Base-by-base conservation (phyloP, 129 eudicot species). In the Flaveria ramosissima region DNA sequence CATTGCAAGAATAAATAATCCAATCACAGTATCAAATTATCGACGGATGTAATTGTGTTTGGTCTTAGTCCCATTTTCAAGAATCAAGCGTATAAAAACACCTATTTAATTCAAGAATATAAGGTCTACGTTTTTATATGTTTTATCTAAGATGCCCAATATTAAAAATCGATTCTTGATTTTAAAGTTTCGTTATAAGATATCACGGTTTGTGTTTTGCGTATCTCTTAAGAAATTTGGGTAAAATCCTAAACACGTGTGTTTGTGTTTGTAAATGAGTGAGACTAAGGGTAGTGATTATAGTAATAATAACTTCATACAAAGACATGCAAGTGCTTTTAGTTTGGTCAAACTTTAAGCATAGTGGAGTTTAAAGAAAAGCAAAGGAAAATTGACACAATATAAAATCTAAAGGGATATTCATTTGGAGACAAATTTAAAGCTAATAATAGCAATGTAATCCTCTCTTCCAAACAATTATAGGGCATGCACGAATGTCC, bases 271-370 rank as follows among this genome's bases (percentile, higher is more conserved):
- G 47, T 65, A 11, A 7, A 41, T 39, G 27, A 65, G 39, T 61
- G 41, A 48, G 24, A 51, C 12, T 27, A 17, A 13, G 64, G 51
- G 30, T 56, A 64, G 68, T 63, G 46, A 19, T 42, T 27, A 32
- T 11, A 45, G 48, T 23, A 9, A 26, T 52, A 66, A 26, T 74
- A 3, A 36, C 59, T 11, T 24, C 77, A 64, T 51, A 75, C 80
- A 48, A 80, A 77, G 82, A 79, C 85, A 86, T 79, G 86, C 61
- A 76, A 24, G 63, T 83, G 86, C 87, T 88, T 88, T 85, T 24
- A 26, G 70, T 19, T 48, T 69, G 81, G 75, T 59, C 57, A 68
- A 42, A 61, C 57, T 47, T 47, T 26, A 43, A 63, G 77, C 42
- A 62, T 48, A 60, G 72, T 77, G 70, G 83, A 77, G 61, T 77